These are phyloP conservation scores for Rhodotorula sp. DNA, from an alignment of 1,284 basidiomycete species.

Conservation along the genomic window DNA sequence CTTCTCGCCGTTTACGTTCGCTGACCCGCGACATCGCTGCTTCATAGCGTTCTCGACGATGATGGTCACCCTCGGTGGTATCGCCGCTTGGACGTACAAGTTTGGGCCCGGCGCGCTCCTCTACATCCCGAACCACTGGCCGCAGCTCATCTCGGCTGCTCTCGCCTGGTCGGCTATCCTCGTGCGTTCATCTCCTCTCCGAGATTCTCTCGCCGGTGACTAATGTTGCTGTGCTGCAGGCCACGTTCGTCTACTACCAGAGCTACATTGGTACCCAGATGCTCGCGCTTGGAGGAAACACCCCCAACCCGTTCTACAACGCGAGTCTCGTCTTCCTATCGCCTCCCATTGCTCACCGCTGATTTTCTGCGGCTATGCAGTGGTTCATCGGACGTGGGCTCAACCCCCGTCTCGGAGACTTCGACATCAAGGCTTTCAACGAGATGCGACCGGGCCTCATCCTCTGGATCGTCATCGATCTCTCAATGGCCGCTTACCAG, in stretches of 20 bases:
- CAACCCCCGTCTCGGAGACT: constrained; percentile 79
- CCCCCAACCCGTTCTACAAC: constrained; percentile 84
- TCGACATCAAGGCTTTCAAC: constrained; percentile 96
- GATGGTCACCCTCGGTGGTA: constrained; percentile 70
- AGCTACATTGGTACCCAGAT: constrained; percentile 61
- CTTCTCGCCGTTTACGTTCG: neutral
- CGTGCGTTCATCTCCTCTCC: constrained; percentile 35
- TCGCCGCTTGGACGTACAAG: constrained; percentile 64
- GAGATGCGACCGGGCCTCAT: constrained; percentile 94
- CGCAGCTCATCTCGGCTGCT: constrained; percentile 82
- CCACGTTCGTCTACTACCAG: constrained; percentile 65
- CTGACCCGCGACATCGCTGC: no score
- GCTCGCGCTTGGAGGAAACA: constrained; percentile 88
- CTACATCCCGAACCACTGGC: constrained; percentile 87
- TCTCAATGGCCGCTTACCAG: constrained; percentile 89
- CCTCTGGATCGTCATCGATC: constrained; percentile 87
- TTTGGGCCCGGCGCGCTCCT: constrained; percentile 78
- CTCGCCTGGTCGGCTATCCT: constrained; percentile 75
- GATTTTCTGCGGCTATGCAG: constrained; percentile 52
- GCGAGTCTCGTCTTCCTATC: constrained; percentile 55
- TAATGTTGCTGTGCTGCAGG: constrained; percentile 46
- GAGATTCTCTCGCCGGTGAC: no score
- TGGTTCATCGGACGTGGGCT: constrained; percentile 96
- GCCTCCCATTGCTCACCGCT: neutral
- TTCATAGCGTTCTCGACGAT: constrained; percentile 77